These are phyloP conservation scores for Capsella rubella DNA, from an alignment of 441 rosid genomes.

Conservation along the genomic window DNA sequence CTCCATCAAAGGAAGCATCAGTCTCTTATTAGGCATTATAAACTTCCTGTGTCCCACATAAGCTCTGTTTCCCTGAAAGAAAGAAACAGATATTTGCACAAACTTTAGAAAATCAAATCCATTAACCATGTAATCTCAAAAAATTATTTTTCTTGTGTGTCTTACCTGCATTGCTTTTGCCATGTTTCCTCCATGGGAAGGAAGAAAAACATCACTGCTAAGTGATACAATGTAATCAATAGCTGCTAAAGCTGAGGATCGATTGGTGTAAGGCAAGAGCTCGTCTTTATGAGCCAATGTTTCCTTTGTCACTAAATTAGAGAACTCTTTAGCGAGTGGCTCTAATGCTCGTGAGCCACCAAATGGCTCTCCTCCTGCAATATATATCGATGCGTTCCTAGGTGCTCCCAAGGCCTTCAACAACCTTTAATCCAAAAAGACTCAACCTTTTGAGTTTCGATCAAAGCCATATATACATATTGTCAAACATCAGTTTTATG, in stretches of 20 bases:
- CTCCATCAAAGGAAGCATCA: conserved; percentile 65
- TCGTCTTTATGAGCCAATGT: conserved; percentile 63
- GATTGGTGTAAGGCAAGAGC: conserved; percentile 62
- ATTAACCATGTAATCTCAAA: not conserved
- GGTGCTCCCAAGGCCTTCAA: conserved; percentile 77
- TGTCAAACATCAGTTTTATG: conserved; percentile 5
- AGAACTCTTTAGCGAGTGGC: conserved; percentile 61
- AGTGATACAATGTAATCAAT: conserved; percentile 76
- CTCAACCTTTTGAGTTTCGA: not conserved
- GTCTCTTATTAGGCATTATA: conserved; percentile 78
- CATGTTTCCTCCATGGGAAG: conserved; percentile 93
- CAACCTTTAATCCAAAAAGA: conserved; percentile 48
- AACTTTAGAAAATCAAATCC: not conserved
- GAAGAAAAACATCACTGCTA: conserved; percentile 75
- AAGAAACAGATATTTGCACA: not conserved
- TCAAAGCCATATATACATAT: not conserved
- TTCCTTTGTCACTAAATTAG: conserved; percentile 64
- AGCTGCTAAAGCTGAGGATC: conserved; percentile 78
- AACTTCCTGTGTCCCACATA: conserved; percentile 78
- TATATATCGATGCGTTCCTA: conserved; percentile 57
- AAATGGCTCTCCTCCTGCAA: conserved; percentile 82
- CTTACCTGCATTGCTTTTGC: conserved; percentile 72
- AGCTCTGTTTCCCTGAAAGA: conserved; percentile 70
- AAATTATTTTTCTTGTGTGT: not conserved
- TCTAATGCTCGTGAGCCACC: conserved; percentile 66